Percentiles rank a stretch among this genome's conserved stretches.
phyloP scores from a whole-genome alignment of 2,329 filamentous ascomycete genomes.

The Nemania sp. region DNA sequence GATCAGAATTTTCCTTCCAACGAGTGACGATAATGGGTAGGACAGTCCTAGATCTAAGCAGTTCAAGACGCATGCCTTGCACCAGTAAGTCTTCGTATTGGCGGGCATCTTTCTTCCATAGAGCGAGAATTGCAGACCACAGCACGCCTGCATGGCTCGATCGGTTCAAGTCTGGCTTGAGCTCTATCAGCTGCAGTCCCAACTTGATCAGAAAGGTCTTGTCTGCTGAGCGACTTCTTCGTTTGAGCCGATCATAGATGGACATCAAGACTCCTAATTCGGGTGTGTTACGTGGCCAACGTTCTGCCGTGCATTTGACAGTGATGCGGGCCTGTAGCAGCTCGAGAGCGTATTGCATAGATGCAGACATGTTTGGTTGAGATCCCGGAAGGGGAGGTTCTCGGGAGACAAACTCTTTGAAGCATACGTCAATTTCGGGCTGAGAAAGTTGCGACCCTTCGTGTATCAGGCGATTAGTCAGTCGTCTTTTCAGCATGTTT shows the following conservation, averaged over 20 bases:
- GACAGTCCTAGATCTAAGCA: not conserved
- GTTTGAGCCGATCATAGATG: slow-evolving; percentile 11
- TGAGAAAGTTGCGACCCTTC: slow-evolving; percentile 14
- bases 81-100: slow-evolving; percentile 14
- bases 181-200: slow-evolving; percentile 15
- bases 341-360: slow-evolving; percentile 23
- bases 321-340: slow-evolving; percentile 15
- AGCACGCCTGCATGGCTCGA: slow-evolving; percentile 5
- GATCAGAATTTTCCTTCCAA: slow-evolving; percentile 17
- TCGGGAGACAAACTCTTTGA: slow-evolving; percentile 14
- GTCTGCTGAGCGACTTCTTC: slow-evolving; percentile 9
- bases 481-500: slow-evolving; percentile 17
- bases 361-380: slow-evolving; percentile 16
- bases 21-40: slow-evolving; percentile 4
- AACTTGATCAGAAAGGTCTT: slow-evolving; percentile 13
- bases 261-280: slow-evolving; percentile 19
- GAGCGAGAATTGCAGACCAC: not conserved
- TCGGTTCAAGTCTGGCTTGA: slow-evolving; percentile 1
- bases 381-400: slow-evolving; percentile 11
- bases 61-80: slow-evolving; percentile 8
- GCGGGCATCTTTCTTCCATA: slow-evolving; percentile 14
- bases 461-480: slow-evolving; percentile 17
- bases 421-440: slow-evolving; percentile 12
- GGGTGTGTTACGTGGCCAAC: slow-evolving; percentile 12
- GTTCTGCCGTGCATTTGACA: slow-evolving; percentile 3